Conservation (phyloP, 371 early-diverging fungal genomes). For the Batrachochytrium dendrobatidis region DNA sequence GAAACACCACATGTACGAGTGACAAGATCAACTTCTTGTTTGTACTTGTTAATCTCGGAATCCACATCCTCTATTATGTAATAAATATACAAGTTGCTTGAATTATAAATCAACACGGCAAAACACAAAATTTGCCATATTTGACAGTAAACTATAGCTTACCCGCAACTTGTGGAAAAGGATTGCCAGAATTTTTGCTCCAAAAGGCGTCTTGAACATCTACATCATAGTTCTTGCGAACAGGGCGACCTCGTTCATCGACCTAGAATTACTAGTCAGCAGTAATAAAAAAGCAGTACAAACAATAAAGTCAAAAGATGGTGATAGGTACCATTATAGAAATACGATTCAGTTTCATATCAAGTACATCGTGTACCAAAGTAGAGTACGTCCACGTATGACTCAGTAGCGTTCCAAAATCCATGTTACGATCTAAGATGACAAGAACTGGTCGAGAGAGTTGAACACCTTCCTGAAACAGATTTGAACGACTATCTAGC, state of each 20-base stretch:
- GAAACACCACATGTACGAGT: conserved; percentile 78
- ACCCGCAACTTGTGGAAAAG: conserved; percentile 97
- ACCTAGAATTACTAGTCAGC: conserved; percentile 28
- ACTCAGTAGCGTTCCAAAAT: conserved; percentile 86
- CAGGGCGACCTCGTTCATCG: conserved; percentile 60
- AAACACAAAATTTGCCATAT: not conserved
- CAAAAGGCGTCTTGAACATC: conserved; percentile 89
- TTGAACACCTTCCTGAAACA: not conserved
- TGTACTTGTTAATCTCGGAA: conserved; percentile 81
- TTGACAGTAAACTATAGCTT: conserved; percentile 1
- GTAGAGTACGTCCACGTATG: conserved; percentile 99
- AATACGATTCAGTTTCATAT: conserved; percentile 87
- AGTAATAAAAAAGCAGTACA: not conserved
- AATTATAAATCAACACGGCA: not conserved
- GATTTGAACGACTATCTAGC: conserved; percentile 57
- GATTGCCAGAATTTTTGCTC: conserved; percentile 83
- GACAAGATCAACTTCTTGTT: conserved; percentile 86
- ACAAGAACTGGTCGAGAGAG: conserved; percentile 62
- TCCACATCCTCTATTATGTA: conserved; percentile 86
- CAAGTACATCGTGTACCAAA: conserved; percentile 92
- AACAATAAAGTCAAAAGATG: not conserved
- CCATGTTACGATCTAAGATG: conserved; percentile 91
- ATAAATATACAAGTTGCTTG: not conserved
- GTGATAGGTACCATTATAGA: not conserved
- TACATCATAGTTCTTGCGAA: conserved; percentile 79